A percentile compares a stretch with the other conserved stretches of the same genome.
phyloP scores from a whole-genome alignment of 257 asterid species.

The Solanum pinnatisectum region DNA sequence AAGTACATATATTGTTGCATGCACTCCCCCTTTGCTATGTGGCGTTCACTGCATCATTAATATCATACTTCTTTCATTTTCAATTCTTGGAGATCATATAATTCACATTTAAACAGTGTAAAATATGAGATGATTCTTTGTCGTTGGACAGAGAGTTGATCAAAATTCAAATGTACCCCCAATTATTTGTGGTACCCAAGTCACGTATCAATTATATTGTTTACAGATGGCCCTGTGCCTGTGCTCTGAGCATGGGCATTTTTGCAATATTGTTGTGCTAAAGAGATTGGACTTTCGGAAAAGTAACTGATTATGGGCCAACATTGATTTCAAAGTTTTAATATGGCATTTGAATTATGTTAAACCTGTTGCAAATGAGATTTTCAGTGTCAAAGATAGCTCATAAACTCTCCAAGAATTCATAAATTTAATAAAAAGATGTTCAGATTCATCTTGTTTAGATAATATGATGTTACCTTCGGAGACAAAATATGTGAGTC shows the following conservation, averaged over 20 bases:
- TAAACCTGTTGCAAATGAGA: conserved; percentile 53
- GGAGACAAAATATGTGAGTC: no score
- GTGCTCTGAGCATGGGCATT: neutral
- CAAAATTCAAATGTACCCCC: neutral
- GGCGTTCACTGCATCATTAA: neutral
- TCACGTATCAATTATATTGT: no score
- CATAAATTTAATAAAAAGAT: neutral
- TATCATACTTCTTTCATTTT: no score
- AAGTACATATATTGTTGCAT: neutral
- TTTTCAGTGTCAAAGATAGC: neutral
- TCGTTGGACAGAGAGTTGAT: neutral
- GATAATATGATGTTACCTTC: no score
- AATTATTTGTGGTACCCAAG: neutral
- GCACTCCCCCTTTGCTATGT: neutral
- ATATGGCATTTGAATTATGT: neutral
- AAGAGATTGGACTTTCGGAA: neutral
- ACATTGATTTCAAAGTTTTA: neutral
- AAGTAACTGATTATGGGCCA: neutral
- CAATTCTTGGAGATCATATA: neutral
- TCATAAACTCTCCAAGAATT: neutral
- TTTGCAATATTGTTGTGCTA: neutral
- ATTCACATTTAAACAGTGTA: neutral
- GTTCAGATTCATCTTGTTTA: no score
- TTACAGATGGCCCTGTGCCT: neutral
- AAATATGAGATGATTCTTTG: neutral